Evolutionary conservation across 2,329 filamentous ascomycete species (phyloP), one percentile per base, ranked within the genome.

Genomic region (Verticillium longisporum): DNA sequence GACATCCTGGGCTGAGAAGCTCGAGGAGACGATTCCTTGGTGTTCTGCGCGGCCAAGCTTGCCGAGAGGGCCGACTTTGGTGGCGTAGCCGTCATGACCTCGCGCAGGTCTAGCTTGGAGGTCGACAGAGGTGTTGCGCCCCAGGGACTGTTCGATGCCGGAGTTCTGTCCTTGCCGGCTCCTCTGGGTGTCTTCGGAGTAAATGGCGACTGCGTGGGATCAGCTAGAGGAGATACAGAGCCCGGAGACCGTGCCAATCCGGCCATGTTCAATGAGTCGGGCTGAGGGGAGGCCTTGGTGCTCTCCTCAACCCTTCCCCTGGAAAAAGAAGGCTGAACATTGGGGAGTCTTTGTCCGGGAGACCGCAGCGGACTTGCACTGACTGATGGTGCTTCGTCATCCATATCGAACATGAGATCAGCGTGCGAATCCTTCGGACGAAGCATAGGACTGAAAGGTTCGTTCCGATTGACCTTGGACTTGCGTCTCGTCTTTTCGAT

Each of bases 361-460:
- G 61, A 63, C 3, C 59, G 13, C 9, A 60, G 57, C 2, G 74
- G 71, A 57, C 72, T 77, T 32, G 65, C 63, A 7, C 66, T 61
- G 1, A 66, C 67, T 6, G 72, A 68, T 0, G 68, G 65, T 10
- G 81, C 82, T 54, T 92, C 91, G 41, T 96, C 92, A 62, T 97
- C 94, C 92, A 97, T 97, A 66, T 91, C 87, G 70, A 97, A 97
- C 73, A 97, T 96, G 60, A 97, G 81, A 67, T 97, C 93, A 41
- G 81, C 82, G 1, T 82, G 78, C 0, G 89, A 93, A 21, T 81
- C 82, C 68, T 86, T 92, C 1, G 88, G 81, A 60, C 85, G 87
- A 55, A 95, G 78, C 18, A 77, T 80, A 1, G 92, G 91, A 61
- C 86, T 91, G 58, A 83, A 80, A 0, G 81, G 79, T 63, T 86